Evolutionary conservation across 352 stramenopile genomes (phyloP), one percentile per base, ranked within the genome.

Genomic region (Peronospora farinosa): DNA sequence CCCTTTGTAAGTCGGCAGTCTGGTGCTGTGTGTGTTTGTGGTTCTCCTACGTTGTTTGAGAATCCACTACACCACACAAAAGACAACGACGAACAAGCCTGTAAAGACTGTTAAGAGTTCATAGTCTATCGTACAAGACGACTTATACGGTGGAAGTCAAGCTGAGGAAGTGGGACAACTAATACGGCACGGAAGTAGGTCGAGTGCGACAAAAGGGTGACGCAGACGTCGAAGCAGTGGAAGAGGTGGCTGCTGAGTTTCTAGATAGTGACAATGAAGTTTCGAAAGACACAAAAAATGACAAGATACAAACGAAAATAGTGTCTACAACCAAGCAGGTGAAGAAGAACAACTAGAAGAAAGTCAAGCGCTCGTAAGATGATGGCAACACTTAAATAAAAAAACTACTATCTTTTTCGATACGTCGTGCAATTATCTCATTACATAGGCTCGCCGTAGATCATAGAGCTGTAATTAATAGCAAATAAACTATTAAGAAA

Each of bases 71-170:
- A n/a, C n/a, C n/a, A n/a, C n/a, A n/a, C 54, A 77, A 30, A 78
- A 81, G 46, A 49, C 67, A n/a, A 51, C 33, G n/a, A 40, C 23
- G 23, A 4, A 21, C 31, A 30, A 25, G 12, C 32, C 48, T 12
- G 23, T 36, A 7, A 48, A 48, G 41, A 21, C 33, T 21, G 40
- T 61, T 43, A 88, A 86, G 67, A 84, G 65, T 47, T 72, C 71
- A 40, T 91, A 78, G 80, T 84, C 78, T 6, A 74, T 92, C n/a
- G 70, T 92, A 16, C 76, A 89, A 56, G 81, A 92, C 54, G 75
- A 89, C 48, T 92, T 82, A n/a, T 49, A 88, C 89, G 76, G 89
- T 92, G 81, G 74, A 64, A 40, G 81, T 78, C 25, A 92, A 92
- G 65, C 64, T 89, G 21, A 92, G 88, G 63, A 78, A 92, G 67